Evolutionary conservation across 208 protist genomes (phyloP).

Genomic region (Herpetomonas tarakana): DNA sequence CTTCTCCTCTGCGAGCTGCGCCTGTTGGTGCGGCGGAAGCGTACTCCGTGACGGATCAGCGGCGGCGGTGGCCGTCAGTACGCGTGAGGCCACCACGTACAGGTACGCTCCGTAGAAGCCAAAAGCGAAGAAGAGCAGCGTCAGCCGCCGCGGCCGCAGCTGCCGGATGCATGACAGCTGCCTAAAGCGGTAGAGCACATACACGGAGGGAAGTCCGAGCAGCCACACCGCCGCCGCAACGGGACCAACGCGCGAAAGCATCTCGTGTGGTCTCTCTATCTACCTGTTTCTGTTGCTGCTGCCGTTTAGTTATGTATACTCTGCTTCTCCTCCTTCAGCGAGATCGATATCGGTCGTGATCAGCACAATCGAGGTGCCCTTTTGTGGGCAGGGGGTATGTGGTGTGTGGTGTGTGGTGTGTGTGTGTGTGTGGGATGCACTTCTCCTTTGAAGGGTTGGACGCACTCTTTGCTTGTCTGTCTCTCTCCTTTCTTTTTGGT

Average conservation of each 20-base stretch:
- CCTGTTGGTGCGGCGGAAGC: background rate
- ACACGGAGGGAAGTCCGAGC: background rate
- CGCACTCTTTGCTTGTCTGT: too few relatives aligned
- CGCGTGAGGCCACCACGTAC: background rate
- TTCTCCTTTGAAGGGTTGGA: too few relatives aligned
- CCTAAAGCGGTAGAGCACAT: constrained; percentile 15
- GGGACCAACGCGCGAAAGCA: background rate
- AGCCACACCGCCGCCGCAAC: background rate
- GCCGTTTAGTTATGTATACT: too few relatives aligned
- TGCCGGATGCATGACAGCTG: constrained; percentile 17
- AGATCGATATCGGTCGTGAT: too few relatives aligned
- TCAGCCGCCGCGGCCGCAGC: constrained; percentile 17
- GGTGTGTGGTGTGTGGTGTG: too few relatives aligned
- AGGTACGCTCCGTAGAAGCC: constrained; percentile 19
- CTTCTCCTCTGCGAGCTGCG: background rate
- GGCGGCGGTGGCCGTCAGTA: background rate
- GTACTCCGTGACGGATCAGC: background rate
- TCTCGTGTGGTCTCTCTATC: too few relatives aligned
- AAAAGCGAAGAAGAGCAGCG: constrained; percentile 12
- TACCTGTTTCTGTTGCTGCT: background rate
- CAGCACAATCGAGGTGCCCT: too few relatives aligned
- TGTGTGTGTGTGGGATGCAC: too few relatives aligned
- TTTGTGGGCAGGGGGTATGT: too few relatives aligned
- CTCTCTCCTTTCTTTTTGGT: too few relatives aligned
- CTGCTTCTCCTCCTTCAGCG: too few relatives aligned